Evolutionary conservation across 148 eudicot species (phyloP), one percentile per base, ranked within the genome.

Genomic region (Vaccinium macrocarpon): DNA sequence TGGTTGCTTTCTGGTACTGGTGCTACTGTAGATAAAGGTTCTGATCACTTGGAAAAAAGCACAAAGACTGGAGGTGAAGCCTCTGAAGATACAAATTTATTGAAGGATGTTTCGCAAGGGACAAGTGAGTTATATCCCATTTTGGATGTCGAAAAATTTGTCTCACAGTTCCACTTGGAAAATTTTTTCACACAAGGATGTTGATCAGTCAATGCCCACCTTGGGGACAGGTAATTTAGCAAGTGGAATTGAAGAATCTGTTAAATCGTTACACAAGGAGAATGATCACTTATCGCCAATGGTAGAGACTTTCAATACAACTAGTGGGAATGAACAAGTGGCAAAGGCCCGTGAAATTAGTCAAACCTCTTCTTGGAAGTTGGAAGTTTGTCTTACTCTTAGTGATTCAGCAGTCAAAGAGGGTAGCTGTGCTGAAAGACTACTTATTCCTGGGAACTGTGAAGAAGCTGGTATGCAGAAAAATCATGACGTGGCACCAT

Each of bases 161-260:
- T 35, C 19, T 9, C 50, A 49, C 86, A 90, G 64, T 84, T 64
- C 84, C 79, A 57, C 50, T 0, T 19, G 29, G 62, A 74, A 49
- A 64, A 52, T 84, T 50, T 80, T 53, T 70, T 42, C 46, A 5
- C 56, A 85, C 46, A 55, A 77, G 78, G 78, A 38, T 75, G 83
- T 70, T 64, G 86, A 77, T 79, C 84, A 86, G 82, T 87, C 88
- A 70, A 70, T 66, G 80, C 86, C 87, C 66, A 74, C 74, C 61
- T 79, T 75, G 74, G 91, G 90, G 76, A 87, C 80, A 64, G 59
- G 78, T 59, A 82, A 84, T 80, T 85, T 83, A 59, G 73, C 82
- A 27, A 84, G 82, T 49, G 82, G 72, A 57, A 80, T 53, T 59
- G 88, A 78, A 81, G 73, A 77, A 79, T n/a, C 59, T 1, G 55